Base-by-base conservation (phyloP, 2,329 filamentous ascomycete genomes). In the Cordyceps militaris region DNA sequence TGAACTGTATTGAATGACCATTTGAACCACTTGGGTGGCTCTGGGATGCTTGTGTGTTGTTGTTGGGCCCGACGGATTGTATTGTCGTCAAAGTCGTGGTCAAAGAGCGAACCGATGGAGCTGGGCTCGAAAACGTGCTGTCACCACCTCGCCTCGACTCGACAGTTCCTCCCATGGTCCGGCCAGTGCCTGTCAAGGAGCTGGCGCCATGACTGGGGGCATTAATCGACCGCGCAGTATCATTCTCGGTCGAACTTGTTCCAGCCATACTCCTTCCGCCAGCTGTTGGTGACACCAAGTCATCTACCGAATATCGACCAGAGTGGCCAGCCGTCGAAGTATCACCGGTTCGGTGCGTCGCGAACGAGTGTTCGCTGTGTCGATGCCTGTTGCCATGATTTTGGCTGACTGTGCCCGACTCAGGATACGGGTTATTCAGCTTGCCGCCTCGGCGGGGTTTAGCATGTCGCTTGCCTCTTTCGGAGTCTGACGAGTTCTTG, bases 381-480 rank as follows among this genome's bases (percentile, higher is more conserved):
- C 63, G 42, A 44, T 63, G 59, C 49, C 57, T 61, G 32, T 61
- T 63, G 26, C 61, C 61, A 58, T 62, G 60, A 57, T 59, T 60
- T 40, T 69, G 62, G 58, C 67, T 63, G 59, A 84, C 67, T 46
- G 80, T 81, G 59, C 88, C 89, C 2, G 91, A 95, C 65, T 93
- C 81, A 9, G 89, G 89, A 68, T 97, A 97, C n/a, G 92, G 92
- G 69, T 93, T 93, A 77, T 96, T 96, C 71, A 87, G 86, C 67
- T 85, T 84, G 52, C 78, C 75, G 19, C 74, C 70, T 49, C 77
- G 79, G 72, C 87, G 89, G 73, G 70, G 66, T 62, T 76, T 78
- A 53, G 71, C 73, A 54, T 76, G 60, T 66, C 72, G 62, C 69
- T 72, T 66, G 68, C 71, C 59, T 66, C 72, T 64, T 43, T 78